Percentiles rank a stretch among this genome's conserved stretches.
Conservation (phyloP, 495 filamentous ascomycete species). For the Neurospora intermedia region DNA sequence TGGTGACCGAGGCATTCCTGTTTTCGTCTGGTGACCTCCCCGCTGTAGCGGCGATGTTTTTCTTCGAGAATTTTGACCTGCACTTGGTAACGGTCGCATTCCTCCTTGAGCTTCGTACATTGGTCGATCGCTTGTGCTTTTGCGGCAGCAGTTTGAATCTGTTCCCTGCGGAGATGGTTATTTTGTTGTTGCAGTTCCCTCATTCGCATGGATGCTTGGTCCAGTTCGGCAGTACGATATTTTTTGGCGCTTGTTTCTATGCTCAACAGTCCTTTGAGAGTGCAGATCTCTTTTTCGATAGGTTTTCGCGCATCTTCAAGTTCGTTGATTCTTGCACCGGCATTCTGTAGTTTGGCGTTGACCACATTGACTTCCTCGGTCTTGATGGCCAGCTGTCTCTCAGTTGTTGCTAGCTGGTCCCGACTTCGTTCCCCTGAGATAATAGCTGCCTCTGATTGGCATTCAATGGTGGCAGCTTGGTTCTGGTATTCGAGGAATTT, state of each 20-base stretch:
- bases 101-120: not conserved
- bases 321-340: not conserved
- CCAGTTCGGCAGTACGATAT: not conserved
- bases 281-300: not conserved
- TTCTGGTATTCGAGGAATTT: not conserved
- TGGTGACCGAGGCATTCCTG: not conserved
- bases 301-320: not conserved
- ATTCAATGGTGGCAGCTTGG: not conserved
- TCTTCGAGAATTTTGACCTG: not conserved
- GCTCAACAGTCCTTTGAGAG: not conserved
- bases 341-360: not conserved
- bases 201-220: not conserved
- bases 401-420: not conserved
- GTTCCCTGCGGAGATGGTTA: not conserved
- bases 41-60: not conserved
- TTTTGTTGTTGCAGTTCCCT: not conserved
- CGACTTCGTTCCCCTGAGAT: not conserved
- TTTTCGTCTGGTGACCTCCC: not conserved
- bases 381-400: not conserved
- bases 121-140: not conserved
- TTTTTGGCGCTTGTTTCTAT: not conserved
- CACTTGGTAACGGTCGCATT: not conserved
- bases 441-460: too few species aligned
- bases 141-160: not conserved
- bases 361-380: not conserved